These are phyloP conservation scores for Betula pendula DNA, from an alignment of 306 rosid genomes.

Conservation along the genomic window DNA sequence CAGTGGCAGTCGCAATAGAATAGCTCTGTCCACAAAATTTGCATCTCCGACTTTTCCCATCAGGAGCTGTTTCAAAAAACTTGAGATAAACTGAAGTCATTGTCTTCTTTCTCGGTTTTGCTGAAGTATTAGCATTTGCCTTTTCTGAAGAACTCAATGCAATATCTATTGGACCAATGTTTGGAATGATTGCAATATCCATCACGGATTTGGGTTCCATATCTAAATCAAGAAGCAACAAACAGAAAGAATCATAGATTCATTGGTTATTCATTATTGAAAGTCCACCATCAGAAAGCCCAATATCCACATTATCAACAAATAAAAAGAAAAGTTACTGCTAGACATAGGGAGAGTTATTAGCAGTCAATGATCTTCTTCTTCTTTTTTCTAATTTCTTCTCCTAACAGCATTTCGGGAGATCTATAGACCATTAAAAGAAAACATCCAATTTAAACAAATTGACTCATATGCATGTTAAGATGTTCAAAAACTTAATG, in stretches of 20 bases:
- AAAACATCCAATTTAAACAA: not conserved
- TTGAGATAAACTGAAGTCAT: slow-evolving; percentile 94
- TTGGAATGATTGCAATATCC: slow-evolving; percentile 69
- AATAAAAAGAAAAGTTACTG: not conserved
- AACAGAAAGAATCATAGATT: slow-evolving; percentile 16
- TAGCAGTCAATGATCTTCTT: not conserved
- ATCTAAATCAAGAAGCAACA: slow-evolving; percentile 42
- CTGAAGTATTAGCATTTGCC: slow-evolving; percentile 47
- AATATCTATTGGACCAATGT: slow-evolving; percentile 58
- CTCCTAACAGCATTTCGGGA: not conserved
- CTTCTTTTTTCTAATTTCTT: not conserved
- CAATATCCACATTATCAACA: not conserved
- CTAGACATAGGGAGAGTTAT: not conserved
- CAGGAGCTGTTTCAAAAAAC: slow-evolving; percentile 89
- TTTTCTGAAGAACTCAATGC: slow-evolving; percentile 72
- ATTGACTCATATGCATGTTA: not conserved
- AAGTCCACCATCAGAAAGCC: slow-evolving; percentile 4
- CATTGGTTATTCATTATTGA: slow-evolving; percentile 14
- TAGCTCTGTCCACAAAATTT: slow-evolving; percentile 96
- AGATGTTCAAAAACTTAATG: not conserved
- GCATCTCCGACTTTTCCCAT: slow-evolving; percentile 85
- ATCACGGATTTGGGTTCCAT: slow-evolving; percentile 69
- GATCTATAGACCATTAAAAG: not conserved
- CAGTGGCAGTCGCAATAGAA: slow-evolving; percentile 93
- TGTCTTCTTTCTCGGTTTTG: slow-evolving; percentile 87